Percentiles rank a stretch among this genome's conserved stretches.
phyloP scores from a whole-genome alignment of 768 basidiomycete genomes.

The Arthromyces matolae region DNA sequence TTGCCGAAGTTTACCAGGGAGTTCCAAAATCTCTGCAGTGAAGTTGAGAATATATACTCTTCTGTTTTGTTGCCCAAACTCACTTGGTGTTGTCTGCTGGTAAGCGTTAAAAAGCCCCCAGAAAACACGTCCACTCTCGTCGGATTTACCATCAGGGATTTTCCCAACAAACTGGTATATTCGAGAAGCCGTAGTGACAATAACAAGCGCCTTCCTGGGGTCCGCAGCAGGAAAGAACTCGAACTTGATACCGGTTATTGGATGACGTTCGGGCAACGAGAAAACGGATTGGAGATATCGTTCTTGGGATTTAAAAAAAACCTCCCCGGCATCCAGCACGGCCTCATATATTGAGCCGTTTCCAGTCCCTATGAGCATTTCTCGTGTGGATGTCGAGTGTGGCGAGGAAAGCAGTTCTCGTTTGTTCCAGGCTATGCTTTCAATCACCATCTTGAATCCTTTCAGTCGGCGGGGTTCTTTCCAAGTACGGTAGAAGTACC shows the following conservation, averaged over 20 bases:
- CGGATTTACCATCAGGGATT: slow-evolving; percentile 58
- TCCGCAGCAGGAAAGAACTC: slow-evolving; percentile 68
- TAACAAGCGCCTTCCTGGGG: slow-evolving; percentile 60
- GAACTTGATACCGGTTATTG: slow-evolving; percentile 82
- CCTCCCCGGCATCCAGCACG: slow-evolving; percentile 84
- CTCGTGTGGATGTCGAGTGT: slow-evolving; percentile 70
- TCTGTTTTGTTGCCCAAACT: slow-evolving; percentile 13
- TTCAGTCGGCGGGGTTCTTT: slow-evolving; percentile 81
- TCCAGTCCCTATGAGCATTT: slow-evolving; percentile 83
- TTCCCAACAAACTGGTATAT: slow-evolving; percentile 91
- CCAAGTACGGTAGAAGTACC: slow-evolving; percentile 81
- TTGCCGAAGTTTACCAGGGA: slow-evolving; percentile 72
- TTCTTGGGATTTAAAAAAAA: slow-evolving; percentile 88
- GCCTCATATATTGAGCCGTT: slow-evolving; percentile 88
- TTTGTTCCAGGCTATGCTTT: slow-evolving; percentile 91
- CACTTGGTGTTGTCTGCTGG: slow-evolving; percentile 78
- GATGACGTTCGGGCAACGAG: slow-evolving; percentile 73
- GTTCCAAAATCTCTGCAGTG: slow-evolving; percentile 76
- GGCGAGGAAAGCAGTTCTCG: slow-evolving; percentile 57
- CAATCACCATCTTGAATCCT: slow-evolving; percentile 80
- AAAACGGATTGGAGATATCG: slow-evolving; percentile 73
- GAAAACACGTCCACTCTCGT: slow-evolving; percentile 76
- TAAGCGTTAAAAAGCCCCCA: slow-evolving; percentile 70
- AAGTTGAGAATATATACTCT: background rate
- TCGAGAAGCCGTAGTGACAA: slow-evolving; percentile 81